These are phyloP conservation scores for Polysphondylium violaceum DNA, from an alignment of 78 protist genomes.

Conservation along the genomic window DNA sequence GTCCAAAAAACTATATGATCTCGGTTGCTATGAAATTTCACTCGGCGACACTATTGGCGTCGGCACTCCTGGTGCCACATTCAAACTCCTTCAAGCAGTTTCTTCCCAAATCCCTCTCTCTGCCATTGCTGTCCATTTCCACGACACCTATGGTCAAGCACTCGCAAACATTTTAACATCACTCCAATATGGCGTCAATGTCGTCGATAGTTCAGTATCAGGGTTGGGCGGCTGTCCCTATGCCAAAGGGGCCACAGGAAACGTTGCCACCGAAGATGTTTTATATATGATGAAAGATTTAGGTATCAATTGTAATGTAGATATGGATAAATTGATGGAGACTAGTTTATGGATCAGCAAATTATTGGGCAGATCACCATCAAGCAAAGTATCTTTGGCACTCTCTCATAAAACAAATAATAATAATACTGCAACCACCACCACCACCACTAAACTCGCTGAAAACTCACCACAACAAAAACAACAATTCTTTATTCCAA, in stretches of 20 bases:
- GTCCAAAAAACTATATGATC: constrained; percentile 74
- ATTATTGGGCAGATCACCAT: constrained; percentile 39
- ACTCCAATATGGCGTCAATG: constrained; percentile 87
- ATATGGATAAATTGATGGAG: constrained; percentile 73
- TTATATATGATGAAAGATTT: constrained; percentile 94
- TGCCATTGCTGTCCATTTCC: constrained; percentile 94
- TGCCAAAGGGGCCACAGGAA: constrained; percentile 94
- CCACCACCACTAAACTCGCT: background rate
- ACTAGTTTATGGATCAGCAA: constrained; percentile 67
- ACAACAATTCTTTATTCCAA: no score
- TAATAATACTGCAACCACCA: background rate
- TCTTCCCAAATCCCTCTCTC: constrained; percentile 60
- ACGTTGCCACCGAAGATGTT: constrained; percentile 97
- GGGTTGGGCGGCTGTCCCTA: constrained; percentile 98
- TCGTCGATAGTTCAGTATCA: constrained; percentile 90
- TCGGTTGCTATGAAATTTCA: constrained; percentile 96
- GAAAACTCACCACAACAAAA: no score
- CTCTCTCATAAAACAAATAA: constrained; percentile 31
- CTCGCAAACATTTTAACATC: constrained; percentile 91
- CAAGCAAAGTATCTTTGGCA: constrained; percentile 76
- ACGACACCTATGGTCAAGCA: constrained; percentile 97
- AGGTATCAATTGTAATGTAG: constrained; percentile 83
- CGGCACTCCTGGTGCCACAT: constrained; percentile 92
- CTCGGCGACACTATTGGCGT: constrained; percentile 97
- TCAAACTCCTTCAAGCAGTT: constrained; percentile 77